Base-by-base conservation (phyloP, 116 monocot genomes). In the Posidonia oceanica region DNA sequence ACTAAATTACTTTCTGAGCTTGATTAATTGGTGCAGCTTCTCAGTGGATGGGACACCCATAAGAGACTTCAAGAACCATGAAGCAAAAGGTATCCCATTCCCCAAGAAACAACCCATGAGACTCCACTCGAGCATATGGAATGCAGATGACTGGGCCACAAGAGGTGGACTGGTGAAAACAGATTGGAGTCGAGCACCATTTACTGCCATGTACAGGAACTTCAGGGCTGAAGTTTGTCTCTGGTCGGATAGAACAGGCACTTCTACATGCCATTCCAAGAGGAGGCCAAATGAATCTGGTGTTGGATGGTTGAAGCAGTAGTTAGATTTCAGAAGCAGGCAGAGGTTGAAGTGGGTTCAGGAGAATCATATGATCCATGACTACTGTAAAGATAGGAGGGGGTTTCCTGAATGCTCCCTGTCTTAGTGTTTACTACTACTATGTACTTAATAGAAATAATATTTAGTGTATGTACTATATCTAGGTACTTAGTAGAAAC, bases 131-230 rank as follows among this genome's bases (percentile, higher is more conserved):
- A 85, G 72, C 2, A 75, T 85, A n/a, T 85, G 81, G 85, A 72
- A 83, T 58, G 81, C 79, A 41, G 83, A 83, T 83, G n/a, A n/a
- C n/a, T n/a, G n/a, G n/a, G n/a, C n/a, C n/a, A n/a, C n/a, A n/a
- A n/a, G n/a, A n/a, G n/a, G 86, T 4, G 86, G 86, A 7, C 59
- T 44, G 1, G 73, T 83, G 23, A 83, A 83, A 70, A 87, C 80
- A 8, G 80, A 87, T 36, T 87, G 83, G 86, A 68, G 70, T 0
- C 15, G 53, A 16, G 75, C 78, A 3, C 78, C 85, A 0, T 85
- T 81, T 63, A 61, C 59, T 3, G 81, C 85, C 55, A 73, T 59
- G 52, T 85, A 74, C 63, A 18, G 67, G 37, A 74, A 79, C 53
- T 81, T 75, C 51, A 22, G 40, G 7, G 78, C 75, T 0, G 41